phyloP scores from a whole-genome alignment of 2,329 filamentous ascomycete species.

The Penicillium capsulatum region DNA sequence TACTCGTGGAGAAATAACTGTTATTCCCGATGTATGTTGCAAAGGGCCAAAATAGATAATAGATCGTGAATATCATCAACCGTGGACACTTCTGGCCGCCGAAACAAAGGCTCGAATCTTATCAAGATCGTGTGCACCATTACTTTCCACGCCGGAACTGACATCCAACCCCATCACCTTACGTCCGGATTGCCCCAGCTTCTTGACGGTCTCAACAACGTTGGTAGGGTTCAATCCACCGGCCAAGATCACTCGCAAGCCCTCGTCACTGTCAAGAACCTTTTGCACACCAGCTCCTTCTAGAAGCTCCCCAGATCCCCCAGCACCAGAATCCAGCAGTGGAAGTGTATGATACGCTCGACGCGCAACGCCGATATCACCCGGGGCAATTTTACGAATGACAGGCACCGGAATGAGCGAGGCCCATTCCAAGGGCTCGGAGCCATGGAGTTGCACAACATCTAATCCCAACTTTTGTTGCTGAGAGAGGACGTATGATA shows the following conservation, averaged over 20 bases:
- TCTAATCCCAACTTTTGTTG: conserved; percentile 75
- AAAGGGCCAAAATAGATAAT: background rate
- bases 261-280: conserved; percentile 62
- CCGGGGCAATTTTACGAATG: conserved; percentile 76
- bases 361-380: conserved; percentile 64
- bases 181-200: conserved; percentile 56
- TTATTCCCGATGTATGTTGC: too few species aligned
- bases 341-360: conserved; percentile 80
- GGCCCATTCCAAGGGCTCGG: conserved; percentile 90
- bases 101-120: conserved; percentile 79
- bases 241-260: conserved; percentile 74
- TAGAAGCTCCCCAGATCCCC: conserved; percentile 73
- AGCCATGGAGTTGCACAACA: conserved; percentile 86
- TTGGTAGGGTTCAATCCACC: conserved; percentile 81
- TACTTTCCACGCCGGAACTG: conserved; percentile 85
- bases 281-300: conserved; percentile 66
- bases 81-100: conserved; percentile 58
- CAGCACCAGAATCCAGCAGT: conserved; percentile 80
- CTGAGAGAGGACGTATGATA: conserved; percentile 75
- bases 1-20: too few species aligned
- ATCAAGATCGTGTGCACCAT: conserved; percentile 72
- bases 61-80: conserved; percentile 8
- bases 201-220: conserved; percentile 61
- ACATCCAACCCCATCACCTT: conserved; percentile 83
- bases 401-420: conserved; percentile 86